A percentile compares a stretch with the other conserved stretches of the same genome.
Evolutionary conservation across 2,329 filamentous ascomycete species (phyloP).

Genomic region (Xylariaceae sp.): DNA sequence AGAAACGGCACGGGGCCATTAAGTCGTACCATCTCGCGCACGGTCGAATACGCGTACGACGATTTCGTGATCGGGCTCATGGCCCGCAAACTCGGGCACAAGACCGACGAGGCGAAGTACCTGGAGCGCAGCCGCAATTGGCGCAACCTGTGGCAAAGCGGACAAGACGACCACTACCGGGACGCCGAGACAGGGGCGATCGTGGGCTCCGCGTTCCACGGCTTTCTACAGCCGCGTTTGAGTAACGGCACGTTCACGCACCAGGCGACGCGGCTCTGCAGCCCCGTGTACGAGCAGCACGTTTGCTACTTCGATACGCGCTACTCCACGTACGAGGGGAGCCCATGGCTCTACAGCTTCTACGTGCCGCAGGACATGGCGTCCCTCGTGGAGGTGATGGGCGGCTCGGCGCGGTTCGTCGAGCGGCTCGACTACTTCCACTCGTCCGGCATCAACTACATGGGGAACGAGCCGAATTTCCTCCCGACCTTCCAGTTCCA

Average conservation of each 20-base stretch:
- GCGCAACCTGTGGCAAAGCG: conserved; percentile 67
- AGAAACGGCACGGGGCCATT: conserved; percentile 66
- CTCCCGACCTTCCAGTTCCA: conserved; percentile 64
- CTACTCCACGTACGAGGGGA: conserved; percentile 51
- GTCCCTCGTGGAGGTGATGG: conserved; percentile 51
- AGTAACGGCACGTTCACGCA: conserved; percentile 70
- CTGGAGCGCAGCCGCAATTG: conserved; percentile 68
- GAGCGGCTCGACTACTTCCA: conserved; percentile 70
- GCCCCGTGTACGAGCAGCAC: conserved; percentile 55
- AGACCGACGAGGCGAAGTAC: conserved; percentile 66
- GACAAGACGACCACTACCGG: conserved; percentile 45
- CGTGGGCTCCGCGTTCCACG: conserved; percentile 59
- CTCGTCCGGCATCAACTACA: conserved; percentile 68
- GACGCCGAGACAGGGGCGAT: conserved; percentile 28
- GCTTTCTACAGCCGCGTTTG: conserved; percentile 73
- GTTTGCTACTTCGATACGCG: conserved; percentile 54
- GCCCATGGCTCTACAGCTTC: conserved; percentile 72
- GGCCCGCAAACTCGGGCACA: conserved; percentile 60
- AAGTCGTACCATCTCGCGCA: conserved; percentile 73
- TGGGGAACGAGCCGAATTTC: conserved; percentile 68
- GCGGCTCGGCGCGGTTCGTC: conserved; percentile 62
- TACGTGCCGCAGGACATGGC: conserved; percentile 62
- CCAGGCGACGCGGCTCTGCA: conserved; percentile 70
- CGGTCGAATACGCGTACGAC: conserved; percentile 81
- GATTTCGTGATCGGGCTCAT: conserved; percentile 74